Percentiles rank a stretch among this genome's conserved stretches.
Conservation (phyloP, 768 basidiomycete species). For the Rhodotorula graminis region DNA sequence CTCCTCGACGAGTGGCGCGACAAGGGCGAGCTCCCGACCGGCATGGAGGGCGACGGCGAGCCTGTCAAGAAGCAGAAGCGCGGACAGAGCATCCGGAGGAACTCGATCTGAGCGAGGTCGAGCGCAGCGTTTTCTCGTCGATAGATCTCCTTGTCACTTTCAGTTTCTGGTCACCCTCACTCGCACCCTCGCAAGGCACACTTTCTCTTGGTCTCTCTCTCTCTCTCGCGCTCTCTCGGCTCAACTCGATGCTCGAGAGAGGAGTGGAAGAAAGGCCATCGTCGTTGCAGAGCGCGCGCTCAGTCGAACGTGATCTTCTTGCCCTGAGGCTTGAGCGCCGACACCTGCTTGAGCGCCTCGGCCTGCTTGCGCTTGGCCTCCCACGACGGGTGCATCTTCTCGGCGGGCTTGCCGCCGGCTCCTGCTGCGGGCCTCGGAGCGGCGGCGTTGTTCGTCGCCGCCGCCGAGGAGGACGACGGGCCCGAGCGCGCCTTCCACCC, state of each 20-base stretch:
- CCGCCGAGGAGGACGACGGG: too few relatives aligned
- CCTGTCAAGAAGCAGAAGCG: conserved; percentile 51
- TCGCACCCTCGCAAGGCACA: background rate
- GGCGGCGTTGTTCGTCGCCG: too few relatives aligned
- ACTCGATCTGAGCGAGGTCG: conserved; percentile 41
- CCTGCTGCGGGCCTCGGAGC: background rate
- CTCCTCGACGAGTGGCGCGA: conserved; percentile 72
- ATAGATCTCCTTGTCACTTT: background rate
- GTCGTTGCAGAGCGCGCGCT: background rate
- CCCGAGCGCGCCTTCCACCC: conserved; percentile 6
- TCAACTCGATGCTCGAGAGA: too few relatives aligned
- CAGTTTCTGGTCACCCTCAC: too few relatives aligned
- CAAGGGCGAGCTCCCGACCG: conserved; percentile 75
- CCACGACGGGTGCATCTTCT: conserved; percentile 87
- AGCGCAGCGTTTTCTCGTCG: too few relatives aligned
- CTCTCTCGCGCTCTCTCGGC: too few relatives aligned
- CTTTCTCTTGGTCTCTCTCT: too few relatives aligned
- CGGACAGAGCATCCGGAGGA: conserved; percentile 38
- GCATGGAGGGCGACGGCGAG: conserved; percentile 53
- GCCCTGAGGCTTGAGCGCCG: conserved; percentile 64
- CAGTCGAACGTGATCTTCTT: conserved; percentile 69
- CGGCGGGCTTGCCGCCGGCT: conserved; percentile 41
- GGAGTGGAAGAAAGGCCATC: background rate
- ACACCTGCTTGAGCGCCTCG: conserved; percentile 50
- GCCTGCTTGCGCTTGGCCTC: conserved; percentile 81